Conservation (phyloP, 371 early-diverging fungal species). For the Choanephora cucurbitarum region DNA sequence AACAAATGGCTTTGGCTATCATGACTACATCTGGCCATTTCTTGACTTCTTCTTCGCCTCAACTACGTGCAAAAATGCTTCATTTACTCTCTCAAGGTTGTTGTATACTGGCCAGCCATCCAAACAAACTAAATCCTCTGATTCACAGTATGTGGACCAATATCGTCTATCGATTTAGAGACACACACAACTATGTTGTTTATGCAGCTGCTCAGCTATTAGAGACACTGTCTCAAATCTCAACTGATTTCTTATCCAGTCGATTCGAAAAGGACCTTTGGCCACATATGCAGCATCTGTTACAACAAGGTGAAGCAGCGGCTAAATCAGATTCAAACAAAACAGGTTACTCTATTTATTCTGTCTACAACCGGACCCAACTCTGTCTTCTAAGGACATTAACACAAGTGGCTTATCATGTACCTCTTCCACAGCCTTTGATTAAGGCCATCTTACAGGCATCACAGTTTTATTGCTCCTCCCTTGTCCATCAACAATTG, state of each 20-base stretch:
- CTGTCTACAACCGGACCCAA: constrained; percentile 38
- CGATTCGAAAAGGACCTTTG: constrained; percentile 54
- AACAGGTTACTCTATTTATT: constrained; percentile 37
- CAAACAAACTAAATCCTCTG: constrained; percentile 47
- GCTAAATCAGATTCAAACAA: constrained; percentile 10
- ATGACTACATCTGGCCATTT: constrained; percentile 52
- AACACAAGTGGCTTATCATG: constrained; percentile 22
- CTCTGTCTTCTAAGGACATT: constrained; percentile 35
- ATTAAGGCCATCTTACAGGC: constrained; percentile 33
- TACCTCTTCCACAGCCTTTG: constrained; percentile 25
- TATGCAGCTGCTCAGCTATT: constrained; percentile 47
- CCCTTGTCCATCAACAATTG: constrained; percentile 33
- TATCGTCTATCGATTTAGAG: constrained; percentile 48
- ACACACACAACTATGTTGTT: constrained; percentile 53
- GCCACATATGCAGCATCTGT: constrained; percentile 42
- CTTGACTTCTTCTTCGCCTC: constrained; percentile 53
- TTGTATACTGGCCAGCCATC: constrained; percentile 29
- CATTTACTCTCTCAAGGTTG: constrained; percentile 39
- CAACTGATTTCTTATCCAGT: constrained; percentile 51
- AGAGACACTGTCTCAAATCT: constrained; percentile 30
- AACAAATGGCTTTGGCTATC: constrained; percentile 42
- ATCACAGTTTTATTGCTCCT: constrained; percentile 28
- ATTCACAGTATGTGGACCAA: constrained; percentile 60
- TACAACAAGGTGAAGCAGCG: constrained; percentile 18
- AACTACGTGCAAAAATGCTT: constrained; percentile 51